Conservation (phyloP, 202 grass and related monocot genomes). For the Panicum hallii region DNA sequence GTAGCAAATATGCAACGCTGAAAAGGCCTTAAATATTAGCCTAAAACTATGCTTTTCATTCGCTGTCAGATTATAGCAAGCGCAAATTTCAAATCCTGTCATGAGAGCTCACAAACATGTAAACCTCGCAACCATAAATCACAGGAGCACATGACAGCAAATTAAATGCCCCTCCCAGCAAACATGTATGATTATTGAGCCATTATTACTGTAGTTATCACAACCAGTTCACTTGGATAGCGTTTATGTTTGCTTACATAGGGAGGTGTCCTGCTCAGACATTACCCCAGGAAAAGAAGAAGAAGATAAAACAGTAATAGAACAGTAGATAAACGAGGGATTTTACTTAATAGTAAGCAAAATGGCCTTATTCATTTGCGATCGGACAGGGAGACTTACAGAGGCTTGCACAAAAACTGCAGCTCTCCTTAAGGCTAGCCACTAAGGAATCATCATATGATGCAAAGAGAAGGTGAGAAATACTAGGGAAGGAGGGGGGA, state of each 20-base stretch:
- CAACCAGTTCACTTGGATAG: neutral
- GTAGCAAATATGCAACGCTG: no score
- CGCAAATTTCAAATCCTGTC: no score
- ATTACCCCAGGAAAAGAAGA: neutral
- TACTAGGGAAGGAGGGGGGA: neutral
- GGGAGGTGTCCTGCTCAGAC: neutral
- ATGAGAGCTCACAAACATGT: no score
- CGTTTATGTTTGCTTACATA: neutral
- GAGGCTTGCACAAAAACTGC: conserved; percentile 80
- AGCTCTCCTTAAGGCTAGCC: conserved; percentile 72
- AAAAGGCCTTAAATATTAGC: no score
- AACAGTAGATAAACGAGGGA: conserved; percentile 4
- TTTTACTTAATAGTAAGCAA: conserved; percentile 4
- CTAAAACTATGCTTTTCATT: no score
- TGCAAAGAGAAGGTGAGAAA: conserved; percentile 21
- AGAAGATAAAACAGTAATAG: neutral
- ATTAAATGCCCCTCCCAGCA: no score
- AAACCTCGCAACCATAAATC: neutral
- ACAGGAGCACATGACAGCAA: neutral
- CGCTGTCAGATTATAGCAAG: no score
- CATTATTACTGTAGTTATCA: neutral
- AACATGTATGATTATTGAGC: neutral
- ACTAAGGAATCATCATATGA: conserved; percentile 56
- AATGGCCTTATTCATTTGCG: conserved; percentile 61
- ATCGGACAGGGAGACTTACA: conserved; percentile 59